Base-by-base conservation (phyloP, 352 stramenopile genomes). In the Pythium chondricola region DNA sequence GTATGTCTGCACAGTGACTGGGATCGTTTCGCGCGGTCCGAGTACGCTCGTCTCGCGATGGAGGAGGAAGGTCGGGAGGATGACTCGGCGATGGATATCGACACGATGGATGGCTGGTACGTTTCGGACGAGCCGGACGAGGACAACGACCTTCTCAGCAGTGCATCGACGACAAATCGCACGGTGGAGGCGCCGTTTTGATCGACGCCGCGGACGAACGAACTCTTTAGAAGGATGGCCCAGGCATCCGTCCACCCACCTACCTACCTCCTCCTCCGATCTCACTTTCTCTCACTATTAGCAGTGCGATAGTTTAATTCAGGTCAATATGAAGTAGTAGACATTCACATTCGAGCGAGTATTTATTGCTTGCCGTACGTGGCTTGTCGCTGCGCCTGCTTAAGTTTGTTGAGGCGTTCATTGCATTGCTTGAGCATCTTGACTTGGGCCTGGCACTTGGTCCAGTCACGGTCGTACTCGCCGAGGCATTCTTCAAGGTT, bases 21-120 rank as follows among this genome's bases (percentile, higher is more conserved):
- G 97, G 96, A 99, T 73, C 79, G 96, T 21, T 99, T 97, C 66
- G 96, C 95, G 14, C 95, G 87, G 21, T 83, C 94, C 24, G 96
- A 99, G 74, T 99, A 99, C 64, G 95, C 95, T 52, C 78, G 95
- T 30, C 65, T 99, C 35, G 95, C 96, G 2, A 97, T 97, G 85
- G 96, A 98, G 52, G 95, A 98, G 56, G 96, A 99, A 70, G 89
- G 80, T 25, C 78, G 89, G 17, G 94, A 93, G 42, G 81, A 93
- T 25, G 82, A 93, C 57, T 89, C 70, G 17, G 74, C 79, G 24
- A 93, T 93, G 82, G 82, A 93, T 25, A 93, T 93, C 31, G 82
- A 93, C 52, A 91, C 82, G 14, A 93, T 93, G 79, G 82, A 93
- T 54, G 79, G 79, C 20, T 93, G 82, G 82, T 93, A 93, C 52